A percentile compares a stretch with the other conserved stretches of the same genome.
phyloP scores from a whole-genome alignment of 768 basidiomycete species.

The Termitomyces sp. region DNA sequence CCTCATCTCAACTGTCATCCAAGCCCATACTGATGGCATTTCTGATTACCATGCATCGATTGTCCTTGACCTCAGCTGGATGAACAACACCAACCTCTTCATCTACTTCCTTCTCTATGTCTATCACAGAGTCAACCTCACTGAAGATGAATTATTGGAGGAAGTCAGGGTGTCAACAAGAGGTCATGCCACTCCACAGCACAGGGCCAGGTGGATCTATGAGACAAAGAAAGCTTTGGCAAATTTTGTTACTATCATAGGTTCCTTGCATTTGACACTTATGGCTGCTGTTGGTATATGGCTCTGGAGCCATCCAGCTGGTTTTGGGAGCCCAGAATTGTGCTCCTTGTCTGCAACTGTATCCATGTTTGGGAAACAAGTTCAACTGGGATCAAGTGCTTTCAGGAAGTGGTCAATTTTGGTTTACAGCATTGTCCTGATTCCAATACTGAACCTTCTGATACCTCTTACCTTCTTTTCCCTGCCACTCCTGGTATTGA shows the following conservation, averaged over 20 bases:
- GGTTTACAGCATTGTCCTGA: background rate
- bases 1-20: background rate
- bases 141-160: background rate
- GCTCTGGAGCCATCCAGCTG: background rate
- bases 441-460: background rate
- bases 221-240: background rate
- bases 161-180: background rate
- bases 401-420: background rate
- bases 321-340: background rate
- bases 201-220: background rate
- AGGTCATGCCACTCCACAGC: background rate
- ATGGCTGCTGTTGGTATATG: conserved; percentile 1
- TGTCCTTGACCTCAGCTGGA: background rate
- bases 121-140: background rate
- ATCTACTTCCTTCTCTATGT: background rate
- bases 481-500: background rate
- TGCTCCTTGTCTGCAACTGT: background rate
- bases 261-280: background rate
- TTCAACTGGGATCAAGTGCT: background rate
- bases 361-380: background rate
- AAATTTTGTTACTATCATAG: background rate
- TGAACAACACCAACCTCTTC: background rate
- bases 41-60: background rate
- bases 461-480: background rate
- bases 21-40: background rate